Evolutionary conservation across 768 basidiomycete species (phyloP).

Genomic region (Termitomyces titanicus): DNA sequence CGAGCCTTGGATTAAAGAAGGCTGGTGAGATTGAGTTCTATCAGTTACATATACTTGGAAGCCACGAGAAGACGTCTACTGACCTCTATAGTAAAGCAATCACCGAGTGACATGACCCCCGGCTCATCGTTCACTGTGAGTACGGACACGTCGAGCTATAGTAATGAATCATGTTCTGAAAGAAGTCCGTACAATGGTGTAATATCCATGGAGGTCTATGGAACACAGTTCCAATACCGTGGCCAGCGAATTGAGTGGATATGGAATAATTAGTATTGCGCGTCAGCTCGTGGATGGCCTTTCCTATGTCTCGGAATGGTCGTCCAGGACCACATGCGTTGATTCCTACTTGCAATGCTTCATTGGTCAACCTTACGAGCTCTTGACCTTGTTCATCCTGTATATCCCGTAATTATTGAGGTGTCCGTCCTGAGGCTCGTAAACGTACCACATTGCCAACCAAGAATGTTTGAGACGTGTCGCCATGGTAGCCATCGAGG

Average conservation of each 20-base stretch:
- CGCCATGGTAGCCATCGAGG: slow-evolving; percentile 83
- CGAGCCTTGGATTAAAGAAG: slow-evolving; percentile 72
- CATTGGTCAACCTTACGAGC: slow-evolving; percentile 57
- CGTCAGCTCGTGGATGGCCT: slow-evolving; percentile 57
- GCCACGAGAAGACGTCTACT: slow-evolving; percentile 2
- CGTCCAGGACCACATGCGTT: slow-evolving; percentile 66
- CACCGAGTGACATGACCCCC: slow-evolving; percentile 76
- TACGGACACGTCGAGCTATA: neutral
- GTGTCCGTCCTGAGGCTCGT: neutral
- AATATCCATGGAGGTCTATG: slow-evolving; percentile 83
- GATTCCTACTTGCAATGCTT: slow-evolving; percentile 71
- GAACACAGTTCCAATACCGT: slow-evolving; percentile 82
- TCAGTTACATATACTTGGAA: neutral
- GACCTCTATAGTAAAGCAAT: slow-evolving; percentile 94
- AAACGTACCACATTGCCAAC: slow-evolving; percentile 71
- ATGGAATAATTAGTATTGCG: slow-evolving; percentile 48
- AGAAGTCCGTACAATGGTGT: slow-evolving; percentile 55
- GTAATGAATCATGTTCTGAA: neutral
- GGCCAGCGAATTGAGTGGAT: slow-evolving; percentile 74
- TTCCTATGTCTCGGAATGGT: slow-evolving; percentile 68
- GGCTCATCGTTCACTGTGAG: slow-evolving; percentile 77
- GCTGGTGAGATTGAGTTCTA: slow-evolving; percentile 35
- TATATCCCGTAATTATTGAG: neutral
- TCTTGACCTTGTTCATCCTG: slow-evolving; percentile 71
- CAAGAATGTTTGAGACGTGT: slow-evolving; percentile 81